Evolutionary conservation across 306 rosid genomes (phyloP), one percentile per base, ranked within the genome.

Genomic region (Acacia acuminata): DNA sequence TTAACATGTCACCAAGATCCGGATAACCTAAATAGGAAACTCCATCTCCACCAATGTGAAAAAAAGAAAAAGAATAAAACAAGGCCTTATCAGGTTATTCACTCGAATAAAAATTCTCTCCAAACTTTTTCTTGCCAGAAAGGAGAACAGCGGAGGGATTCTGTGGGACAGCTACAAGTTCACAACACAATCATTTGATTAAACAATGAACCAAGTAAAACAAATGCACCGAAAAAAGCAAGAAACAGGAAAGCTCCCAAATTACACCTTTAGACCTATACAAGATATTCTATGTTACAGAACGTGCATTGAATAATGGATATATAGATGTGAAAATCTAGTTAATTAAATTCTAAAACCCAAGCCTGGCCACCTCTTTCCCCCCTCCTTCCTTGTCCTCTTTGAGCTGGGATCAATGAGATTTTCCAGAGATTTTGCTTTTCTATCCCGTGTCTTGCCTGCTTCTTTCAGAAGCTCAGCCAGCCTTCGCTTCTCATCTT

Each of bases 391-490:
- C 97, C 91, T 96, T 3, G 97, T 93, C 90, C 93, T 94, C 92
- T 90, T 96, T 4, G 99, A 90, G 88, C 53, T 91, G 5, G 97
- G 97, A 81, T 96, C 99, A 24, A 96, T 96, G 48, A 96, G 98
- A 81, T 92, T 96, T 88, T 96, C 97, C 77, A 96, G 89, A 67
- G 99, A 96, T 76, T 96, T 96, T 0, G 99, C 97, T 83, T 96
- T 94, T 76, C 92, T 85, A 89, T 96, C 97, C 55, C 98, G 88
- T 51, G 94, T 96, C 87, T 93, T 93, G 7, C 99, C 99, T 55
- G 99, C 97, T 87, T 96, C 99, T 85, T 96, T 96, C 90, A 96
- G 94, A 20, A 91, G 96, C 86, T 90, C 96, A 1, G 87, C 87
- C 16, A 91, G 84, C 79, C 96, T 90, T 79, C 93, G 85, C 86